Evolutionary conservation across 1,139 yeast genomes (phyloP).

Genomic region (Suhomyces terraborum): DNA sequence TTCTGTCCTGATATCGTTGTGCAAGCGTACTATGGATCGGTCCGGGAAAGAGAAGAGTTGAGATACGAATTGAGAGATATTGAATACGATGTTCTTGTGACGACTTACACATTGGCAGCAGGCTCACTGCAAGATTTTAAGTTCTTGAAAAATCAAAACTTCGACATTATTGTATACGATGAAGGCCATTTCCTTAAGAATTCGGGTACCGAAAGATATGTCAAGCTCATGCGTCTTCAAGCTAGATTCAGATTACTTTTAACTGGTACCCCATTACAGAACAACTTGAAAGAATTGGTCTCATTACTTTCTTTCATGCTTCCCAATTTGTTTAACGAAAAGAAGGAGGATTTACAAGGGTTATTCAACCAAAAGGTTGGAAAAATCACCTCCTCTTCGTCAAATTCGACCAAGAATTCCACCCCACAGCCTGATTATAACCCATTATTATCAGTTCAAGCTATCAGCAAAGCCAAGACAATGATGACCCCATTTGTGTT

Average conservation of each 20-base stretch:
- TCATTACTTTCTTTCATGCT: conserved; percentile 87
- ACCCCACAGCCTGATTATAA: conserved; percentile 46
- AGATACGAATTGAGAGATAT: conserved; percentile 64
- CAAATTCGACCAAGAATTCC: conserved; percentile 9
- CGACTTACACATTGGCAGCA: conserved; percentile 89
- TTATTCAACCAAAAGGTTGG: conserved; percentile 84
- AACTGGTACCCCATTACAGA: conserved; percentile 97
- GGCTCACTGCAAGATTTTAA: conserved; percentile 82
- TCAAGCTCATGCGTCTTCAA: conserved; percentile 76
- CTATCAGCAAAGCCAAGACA: conserved; percentile 88
- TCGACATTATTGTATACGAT: conserved; percentile 89
- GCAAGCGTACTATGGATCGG: conserved; percentile 92
- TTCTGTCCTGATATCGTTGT: conserved; percentile 82
- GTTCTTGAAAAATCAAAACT: conserved; percentile 70
- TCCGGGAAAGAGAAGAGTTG: conserved; percentile 79
- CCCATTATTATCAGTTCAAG: conserved; percentile 86
- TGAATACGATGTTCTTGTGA: conserved; percentile 88
- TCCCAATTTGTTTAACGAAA: conserved; percentile 78
- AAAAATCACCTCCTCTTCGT: conserved; percentile 35
- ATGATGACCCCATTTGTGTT: conserved; percentile 98
- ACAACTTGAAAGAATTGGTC: conserved; percentile 85
- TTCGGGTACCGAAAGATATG: conserved; percentile 83
- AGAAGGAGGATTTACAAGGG: conserved; percentile 77
- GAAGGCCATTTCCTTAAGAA: conserved; percentile 97
- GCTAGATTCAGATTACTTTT: conserved; percentile 81